These are phyloP conservation scores for Penicillium nucicola DNA, from an alignment of 495 filamentous ascomycete species.

Conservation along the genomic window DNA sequence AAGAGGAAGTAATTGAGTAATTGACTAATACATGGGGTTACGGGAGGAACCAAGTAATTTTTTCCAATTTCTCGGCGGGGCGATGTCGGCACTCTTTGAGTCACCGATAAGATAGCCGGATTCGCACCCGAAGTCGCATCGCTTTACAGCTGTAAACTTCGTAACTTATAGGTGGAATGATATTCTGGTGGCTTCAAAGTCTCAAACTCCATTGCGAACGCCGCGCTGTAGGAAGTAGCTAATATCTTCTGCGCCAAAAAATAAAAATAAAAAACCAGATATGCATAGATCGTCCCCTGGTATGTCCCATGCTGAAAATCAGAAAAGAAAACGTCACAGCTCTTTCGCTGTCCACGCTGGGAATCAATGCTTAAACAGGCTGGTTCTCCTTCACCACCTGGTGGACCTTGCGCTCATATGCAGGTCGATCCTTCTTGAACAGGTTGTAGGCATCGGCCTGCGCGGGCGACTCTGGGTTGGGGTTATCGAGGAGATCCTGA, in stretches of 20 bases:
- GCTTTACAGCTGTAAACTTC: neutral
- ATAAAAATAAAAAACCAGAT: conserved; percentile 13
- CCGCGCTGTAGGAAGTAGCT: conserved; percentile 23
- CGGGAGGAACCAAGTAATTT: conserved; percentile 23
- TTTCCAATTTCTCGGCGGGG: conserved; percentile 33
- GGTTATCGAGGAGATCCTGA: conserved; percentile 91
- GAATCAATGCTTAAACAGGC: conserved; percentile 45
- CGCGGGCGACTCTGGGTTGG: conserved; percentile 94
- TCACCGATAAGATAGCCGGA: conserved; percentile 49
- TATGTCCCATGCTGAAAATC: conserved; percentile 11
- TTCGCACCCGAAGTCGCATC: too few species aligned
- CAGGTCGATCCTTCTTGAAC: conserved; percentile 83
- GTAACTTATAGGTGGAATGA: too few species aligned
- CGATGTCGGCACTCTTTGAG: conserved; percentile 43
- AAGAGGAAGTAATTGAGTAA: conserved; percentile 15
- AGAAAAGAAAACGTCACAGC: conserved; percentile 8
- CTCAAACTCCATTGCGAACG: conserved; percentile 10
- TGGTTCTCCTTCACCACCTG: conserved; percentile 87
- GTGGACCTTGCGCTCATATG: conserved; percentile 85
- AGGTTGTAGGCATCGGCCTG: conserved; percentile 98
- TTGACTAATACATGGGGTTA: conserved; percentile 20
- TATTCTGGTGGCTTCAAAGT: neutral
- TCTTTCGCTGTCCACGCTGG: conserved; percentile 1
- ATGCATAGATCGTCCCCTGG: conserved; percentile 4
- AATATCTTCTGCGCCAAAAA: conserved; percentile 12